Base-by-base conservation (phyloP, 768 basidiomycete species). In the Xerocomellus chrysenteron region DNA sequence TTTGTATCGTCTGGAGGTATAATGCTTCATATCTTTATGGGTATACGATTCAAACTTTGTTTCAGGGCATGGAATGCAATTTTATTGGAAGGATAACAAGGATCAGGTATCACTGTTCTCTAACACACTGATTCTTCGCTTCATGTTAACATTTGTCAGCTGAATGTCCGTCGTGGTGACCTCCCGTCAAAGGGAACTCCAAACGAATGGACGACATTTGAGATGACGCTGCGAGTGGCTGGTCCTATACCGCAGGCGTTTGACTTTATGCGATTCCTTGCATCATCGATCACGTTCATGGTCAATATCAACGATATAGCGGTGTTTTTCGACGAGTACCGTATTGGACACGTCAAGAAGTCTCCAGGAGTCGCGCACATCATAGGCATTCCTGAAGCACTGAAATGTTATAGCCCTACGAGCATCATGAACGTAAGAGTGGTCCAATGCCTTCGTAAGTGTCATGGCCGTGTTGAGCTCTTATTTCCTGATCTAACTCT, bases 21-120 rank as follows among this genome's bases (percentile, higher is more conserved):
- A 77, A 56, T 73, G 62, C 11, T 75, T 32, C 14, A 35, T 40
- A 3, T 32, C 32, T 43, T 26, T 16, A 4, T 26, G 2, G 2
- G 5, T 16, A 32, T n/a, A n/a, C 41, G 26, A 8, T 57, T 49
- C 14, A 53, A 40, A 19, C 24, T 33, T 58, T 40, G 26, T 60
- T 47, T 57, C 68, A 82, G 93, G 85, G 36, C 83, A 90, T 66
- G 94, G 92, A 84, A 96, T 96, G 94, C 88, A 86, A 0, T 98
- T 97, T 70, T 91, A 95, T 69, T 98, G 93, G 93, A 94, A 93
- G 68, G 91, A 90, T 65, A 90, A 89, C 65, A 91, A 90, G 65
- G 92, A 94, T 66, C 92, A 94, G 76, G 87, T 87, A 60, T 37
- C 19, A 37, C 19, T 36, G 8, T 44, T 44, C 30, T 28, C 35